Evolutionary conservation across 495 filamentous ascomycete genomes (phyloP), one percentile per base, ranked within the genome.

Genomic region (Penicillium simplicissimum): DNA sequence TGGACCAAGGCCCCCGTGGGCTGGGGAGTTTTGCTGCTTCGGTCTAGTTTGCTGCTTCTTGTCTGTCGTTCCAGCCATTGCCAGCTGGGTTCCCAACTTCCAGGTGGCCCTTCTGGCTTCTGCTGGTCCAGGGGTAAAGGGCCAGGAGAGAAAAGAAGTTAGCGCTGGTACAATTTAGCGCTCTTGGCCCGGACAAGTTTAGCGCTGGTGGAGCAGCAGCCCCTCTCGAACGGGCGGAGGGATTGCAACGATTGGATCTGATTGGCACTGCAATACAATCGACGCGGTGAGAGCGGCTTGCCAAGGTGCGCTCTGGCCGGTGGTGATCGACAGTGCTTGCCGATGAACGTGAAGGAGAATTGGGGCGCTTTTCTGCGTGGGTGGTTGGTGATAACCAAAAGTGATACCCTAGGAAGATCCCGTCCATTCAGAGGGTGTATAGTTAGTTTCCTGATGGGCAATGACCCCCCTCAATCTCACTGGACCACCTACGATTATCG

Each of bases 181-280:
- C 60, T 23, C 23, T 43, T 52, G 48, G 9, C 54, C 28, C 11
- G 52, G 58, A 61, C 42, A 10, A 62, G 63, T 62, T 15, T 58
- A 65, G 63, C 63, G 54, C 62, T 4, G 52, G 58, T 60, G 59
- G 63, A 65, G 54, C 37, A 9, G 55, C 45, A 40, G 63, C 52
- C 56, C 63, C 48, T 52, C 48, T 34, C 6, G 47, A 33, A 51
- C 47, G 47, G 47, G 47, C 21, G 23, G 13, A 33, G 55, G 60
- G 34, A 55, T 14, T 28, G 21, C 8, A 17, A 34, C 28, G 49
- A 52, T 21, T 28, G 11, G 31, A 62, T 67, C 58, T 60, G 14
- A 68, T 66, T 68, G 66, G 66, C 54, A 58, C 55, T 35, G 48
- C 35, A 45, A 67, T 61, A 65, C 62, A 62, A 55, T 61, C 33